phyloP scores from a whole-genome alignment of 75 land plant species.

The Larix kaempferi region DNA sequence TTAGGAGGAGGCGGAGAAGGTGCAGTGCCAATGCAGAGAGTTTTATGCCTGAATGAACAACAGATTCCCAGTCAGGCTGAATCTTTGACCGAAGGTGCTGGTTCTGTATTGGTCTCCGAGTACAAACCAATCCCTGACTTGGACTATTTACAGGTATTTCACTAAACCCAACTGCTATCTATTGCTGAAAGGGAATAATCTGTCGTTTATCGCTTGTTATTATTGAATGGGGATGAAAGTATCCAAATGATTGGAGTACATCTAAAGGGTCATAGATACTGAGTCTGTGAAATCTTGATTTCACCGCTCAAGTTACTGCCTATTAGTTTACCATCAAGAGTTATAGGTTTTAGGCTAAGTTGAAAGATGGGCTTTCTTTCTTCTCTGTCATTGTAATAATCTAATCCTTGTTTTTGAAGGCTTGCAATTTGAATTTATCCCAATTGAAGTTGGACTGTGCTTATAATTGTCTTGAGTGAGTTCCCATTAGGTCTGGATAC shows the following conservation, averaged over 20 bases:
- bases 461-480: not conserved
- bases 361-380: not conserved
- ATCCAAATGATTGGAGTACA: too few species aligned
- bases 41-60: constrained; percentile 28
- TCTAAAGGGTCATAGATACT: too few species aligned
- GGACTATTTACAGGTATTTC: constrained; percentile 86
- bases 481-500: not conserved
- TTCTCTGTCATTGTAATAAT: not conserved
- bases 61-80: constrained; percentile 78
- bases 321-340: not conserved
- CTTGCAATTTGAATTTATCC: not conserved
- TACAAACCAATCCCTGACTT: constrained; percentile 79
- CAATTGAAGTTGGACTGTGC: not conserved
- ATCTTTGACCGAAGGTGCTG: constrained; percentile 56
- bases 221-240: too few species aligned
- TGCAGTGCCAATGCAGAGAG: constrained; percentile 24
- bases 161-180: not conserved
- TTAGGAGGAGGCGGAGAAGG: constrained; percentile 12
- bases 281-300: not conserved
- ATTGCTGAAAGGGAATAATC: not conserved
- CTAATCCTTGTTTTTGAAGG: not conserved
- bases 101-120: constrained; percentile 58
- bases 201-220: too few species aligned
- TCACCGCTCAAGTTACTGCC: not conserved
- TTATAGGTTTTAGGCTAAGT: not conserved